Conservation (phyloP, 768 basidiomycete species). For the Amanita subjunquillea region DNA sequence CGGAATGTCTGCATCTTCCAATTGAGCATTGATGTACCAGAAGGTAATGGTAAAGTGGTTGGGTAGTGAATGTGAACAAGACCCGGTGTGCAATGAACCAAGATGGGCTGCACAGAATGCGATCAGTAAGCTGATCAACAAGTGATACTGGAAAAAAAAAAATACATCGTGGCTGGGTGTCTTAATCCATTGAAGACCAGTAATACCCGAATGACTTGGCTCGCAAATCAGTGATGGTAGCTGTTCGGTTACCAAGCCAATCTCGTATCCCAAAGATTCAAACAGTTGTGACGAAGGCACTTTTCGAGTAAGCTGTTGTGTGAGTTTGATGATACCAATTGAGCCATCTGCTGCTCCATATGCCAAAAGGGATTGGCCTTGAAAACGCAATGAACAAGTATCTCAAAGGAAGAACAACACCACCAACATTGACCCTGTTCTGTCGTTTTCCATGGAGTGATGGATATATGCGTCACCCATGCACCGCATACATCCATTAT, state of each 20-base stretch:
- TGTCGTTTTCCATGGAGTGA: conserved; percentile 41
- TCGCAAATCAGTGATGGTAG: conserved; percentile 15
- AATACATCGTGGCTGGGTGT: conserved; percentile 14
- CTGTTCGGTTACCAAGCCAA: conserved; percentile 22
- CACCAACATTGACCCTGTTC: conserved; percentile 32
- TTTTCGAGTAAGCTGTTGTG: conserved; percentile 24
- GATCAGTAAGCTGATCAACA: neutral
- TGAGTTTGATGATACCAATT: conserved; percentile 43
- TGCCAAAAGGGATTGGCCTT: conserved; percentile 51
- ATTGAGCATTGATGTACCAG: conserved; percentile 28
- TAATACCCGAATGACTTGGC: conserved; percentile 34
- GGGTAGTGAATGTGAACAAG: conserved; percentile 46
- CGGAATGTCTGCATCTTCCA: conserved; percentile 17
- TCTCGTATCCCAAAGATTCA: conserved; percentile 23
- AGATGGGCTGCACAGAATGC: conserved; percentile 31
- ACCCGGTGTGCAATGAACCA: conserved; percentile 54
- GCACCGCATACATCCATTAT: conserved; percentile 35
- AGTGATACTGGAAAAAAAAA: conserved; percentile 26
- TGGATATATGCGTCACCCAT: conserved; percentile 58
- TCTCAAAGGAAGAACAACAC: neutral
- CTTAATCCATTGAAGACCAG: conserved; percentile 49
- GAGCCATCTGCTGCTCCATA: conserved; percentile 51
- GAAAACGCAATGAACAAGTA: conserved; percentile 1
- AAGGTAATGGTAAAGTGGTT: conserved; percentile 11
- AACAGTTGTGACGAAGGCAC: conserved; percentile 10